These are phyloP conservation scores for Sphaerulina musiva DNA, from an alignment of 2,329 filamentous ascomycete species.

Conservation along the genomic window DNA sequence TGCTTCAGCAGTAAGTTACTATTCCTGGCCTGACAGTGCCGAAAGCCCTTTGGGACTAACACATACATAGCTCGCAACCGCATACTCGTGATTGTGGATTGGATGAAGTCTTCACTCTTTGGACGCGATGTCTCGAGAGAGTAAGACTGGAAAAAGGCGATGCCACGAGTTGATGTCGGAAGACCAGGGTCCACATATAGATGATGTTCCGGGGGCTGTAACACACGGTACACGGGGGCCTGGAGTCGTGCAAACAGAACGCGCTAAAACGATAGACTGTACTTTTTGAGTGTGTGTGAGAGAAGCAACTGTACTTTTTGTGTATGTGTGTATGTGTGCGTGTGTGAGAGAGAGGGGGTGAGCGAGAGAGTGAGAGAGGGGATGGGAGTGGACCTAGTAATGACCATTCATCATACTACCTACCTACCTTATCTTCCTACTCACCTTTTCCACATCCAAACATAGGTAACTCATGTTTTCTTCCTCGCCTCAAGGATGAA, in stretches of 20 bases:
- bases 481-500: too few species aligned
- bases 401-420: too few species aligned
- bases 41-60: constrained; percentile 17
- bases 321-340: too few species aligned
- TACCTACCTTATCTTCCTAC: too few species aligned
- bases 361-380: too few species aligned
- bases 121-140: constrained; percentile 89
- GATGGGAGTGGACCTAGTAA: too few species aligned
- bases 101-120: constrained; percentile 94
- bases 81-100: constrained; percentile 85
- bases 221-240: background rate
- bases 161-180: background rate
- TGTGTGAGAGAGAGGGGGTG: too few species aligned
- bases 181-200: background rate
- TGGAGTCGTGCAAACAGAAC: background rate
- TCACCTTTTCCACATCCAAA: too few species aligned
- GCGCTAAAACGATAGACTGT: constrained; percentile 5
- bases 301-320: background rate
- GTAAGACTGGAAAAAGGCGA: constrained; percentile 35
- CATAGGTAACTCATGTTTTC: too few species aligned
- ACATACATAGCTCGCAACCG: constrained; percentile 70
- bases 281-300: background rate
- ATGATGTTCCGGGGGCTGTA: background rate
- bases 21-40: background rate
- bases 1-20: constrained; percentile 90